Evolutionary conservation across 331 rosid species (phyloP).

Genomic region (Acacia concinna): DNA sequence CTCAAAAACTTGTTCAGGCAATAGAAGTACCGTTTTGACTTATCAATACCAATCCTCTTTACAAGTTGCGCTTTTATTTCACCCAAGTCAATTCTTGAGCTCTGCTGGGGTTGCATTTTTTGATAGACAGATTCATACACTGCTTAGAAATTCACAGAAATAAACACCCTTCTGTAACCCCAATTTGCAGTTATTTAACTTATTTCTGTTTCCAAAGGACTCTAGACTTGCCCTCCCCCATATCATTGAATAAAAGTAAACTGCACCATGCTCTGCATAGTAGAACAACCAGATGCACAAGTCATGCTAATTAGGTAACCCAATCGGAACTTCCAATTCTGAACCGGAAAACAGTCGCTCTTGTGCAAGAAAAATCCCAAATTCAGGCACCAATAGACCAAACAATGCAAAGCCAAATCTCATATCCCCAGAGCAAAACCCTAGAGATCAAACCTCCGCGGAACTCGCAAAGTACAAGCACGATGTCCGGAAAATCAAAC

Average conservation of each 20-base stretch:
- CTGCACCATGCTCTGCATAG: constrained; percentile 36
- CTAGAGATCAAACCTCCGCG: constrained; percentile 73
- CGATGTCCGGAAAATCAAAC: constrained; percentile 28
- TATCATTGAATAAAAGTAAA: constrained; percentile 50
- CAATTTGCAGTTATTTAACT: constrained; percentile 40
- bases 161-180: constrained; percentile 45
- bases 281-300: constrained; percentile 29
- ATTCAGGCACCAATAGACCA: constrained; percentile 45
- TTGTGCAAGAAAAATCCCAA: constrained; percentile 38
- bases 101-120: constrained; percentile 91
- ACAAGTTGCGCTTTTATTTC: constrained; percentile 77
- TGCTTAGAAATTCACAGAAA: constrained; percentile 45
- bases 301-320: constrained; percentile 40
- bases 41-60: constrained; percentile 78
- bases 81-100: constrained; percentile 83
- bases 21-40: constrained; percentile 69
- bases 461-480: constrained; percentile 44
- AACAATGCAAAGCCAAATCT: constrained; percentile 74
- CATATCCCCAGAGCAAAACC: constrained; percentile 67
- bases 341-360: constrained; percentile 36
- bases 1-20: constrained; percentile 71
- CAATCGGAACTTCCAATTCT: constrained; percentile 41
- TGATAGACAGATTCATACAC: constrained; percentile 65
- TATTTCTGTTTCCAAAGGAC: constrained; percentile 51
- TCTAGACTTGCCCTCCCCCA: constrained; percentile 50